Evolutionary conservation across 139 green algal species (phyloP).

Genomic region (Zygnema cylindricum): DNA sequence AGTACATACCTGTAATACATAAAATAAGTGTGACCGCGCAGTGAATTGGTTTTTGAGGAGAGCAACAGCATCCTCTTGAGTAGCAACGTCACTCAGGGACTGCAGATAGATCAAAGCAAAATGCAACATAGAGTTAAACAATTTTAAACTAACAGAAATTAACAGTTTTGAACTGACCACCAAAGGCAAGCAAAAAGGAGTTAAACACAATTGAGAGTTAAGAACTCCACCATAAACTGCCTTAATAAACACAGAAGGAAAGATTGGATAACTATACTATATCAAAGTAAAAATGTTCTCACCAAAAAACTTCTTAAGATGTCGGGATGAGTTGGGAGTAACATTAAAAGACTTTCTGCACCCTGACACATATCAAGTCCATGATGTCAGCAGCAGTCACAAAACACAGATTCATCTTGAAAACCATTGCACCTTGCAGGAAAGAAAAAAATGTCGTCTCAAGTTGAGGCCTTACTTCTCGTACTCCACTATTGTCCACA

Average conservation of each 20-base stretch:
- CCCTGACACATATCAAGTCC: constrained; percentile 26
- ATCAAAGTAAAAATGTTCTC: not conserved
- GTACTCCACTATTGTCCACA: not conserved
- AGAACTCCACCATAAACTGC: too few relatives aligned
- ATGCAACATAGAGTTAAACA: not conserved
- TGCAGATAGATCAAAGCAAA: too few relatives aligned
- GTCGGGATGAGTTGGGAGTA: constrained; percentile 46
- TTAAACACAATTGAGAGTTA: too few relatives aligned
- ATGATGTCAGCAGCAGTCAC: not conserved
- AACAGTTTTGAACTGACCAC: too few relatives aligned
- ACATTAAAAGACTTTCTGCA: constrained; percentile 40
- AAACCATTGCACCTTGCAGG: not conserved
- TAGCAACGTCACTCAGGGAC: not conserved
- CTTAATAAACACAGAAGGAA: too few relatives aligned
- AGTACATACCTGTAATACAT: not conserved
- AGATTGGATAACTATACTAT: not conserved
- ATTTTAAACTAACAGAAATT: too few relatives aligned
- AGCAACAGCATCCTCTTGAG: not conserved
- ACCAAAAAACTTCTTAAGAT: constrained; percentile 53
- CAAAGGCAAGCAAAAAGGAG: too few relatives aligned
- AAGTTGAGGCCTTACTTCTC: constrained; percentile 5
- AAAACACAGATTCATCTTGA: not conserved
- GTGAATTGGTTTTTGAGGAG: not conserved
- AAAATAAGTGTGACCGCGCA: not conserved
- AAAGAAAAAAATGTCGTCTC: constrained; percentile 12